Conservation (phyloP, 257 asterid genomes). For the Nicotiana obtusifolia region DNA sequence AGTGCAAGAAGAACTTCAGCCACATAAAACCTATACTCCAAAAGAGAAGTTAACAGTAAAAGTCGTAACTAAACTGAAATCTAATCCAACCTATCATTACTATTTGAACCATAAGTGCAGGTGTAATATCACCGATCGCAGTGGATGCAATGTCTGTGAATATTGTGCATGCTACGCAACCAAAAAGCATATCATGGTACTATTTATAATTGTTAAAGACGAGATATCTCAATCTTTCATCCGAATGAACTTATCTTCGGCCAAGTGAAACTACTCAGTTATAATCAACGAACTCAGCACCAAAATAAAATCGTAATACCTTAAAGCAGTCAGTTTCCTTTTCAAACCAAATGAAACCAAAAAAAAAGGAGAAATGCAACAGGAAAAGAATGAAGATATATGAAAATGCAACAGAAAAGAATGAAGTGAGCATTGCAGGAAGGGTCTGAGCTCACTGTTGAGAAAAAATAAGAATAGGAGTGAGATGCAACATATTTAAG, state of each 20-base stretch:
- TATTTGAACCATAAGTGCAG: background rate
- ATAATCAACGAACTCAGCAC: background rate
- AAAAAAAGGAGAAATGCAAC: background rate
- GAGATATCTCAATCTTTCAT: background rate
- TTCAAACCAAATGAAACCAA: background rate
- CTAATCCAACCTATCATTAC: background rate
- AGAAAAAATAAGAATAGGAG: background rate
- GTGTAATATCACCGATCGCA: background rate
- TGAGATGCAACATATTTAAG: background rate
- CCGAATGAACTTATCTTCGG: background rate
- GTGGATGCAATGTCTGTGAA: background rate
- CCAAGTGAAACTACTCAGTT: background rate
- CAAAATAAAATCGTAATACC: background rate
- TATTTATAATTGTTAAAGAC: background rate
- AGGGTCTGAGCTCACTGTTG: background rate
- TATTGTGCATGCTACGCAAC: background rate
- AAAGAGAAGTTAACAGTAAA: background rate
- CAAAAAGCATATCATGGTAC: background rate
- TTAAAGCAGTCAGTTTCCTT: background rate
- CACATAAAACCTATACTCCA: constrained; percentile 45
- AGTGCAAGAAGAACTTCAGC: constrained; percentile 62
- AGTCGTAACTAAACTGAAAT: background rate
- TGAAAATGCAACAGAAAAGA: background rate
- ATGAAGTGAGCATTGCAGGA: background rate
- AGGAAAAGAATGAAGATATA: background rate